Evolutionary conservation across 2,329 filamentous ascomycete species (phyloP), one percentile per base, ranked within the genome.

Genomic region (Rhynchosporium graminicola): DNA sequence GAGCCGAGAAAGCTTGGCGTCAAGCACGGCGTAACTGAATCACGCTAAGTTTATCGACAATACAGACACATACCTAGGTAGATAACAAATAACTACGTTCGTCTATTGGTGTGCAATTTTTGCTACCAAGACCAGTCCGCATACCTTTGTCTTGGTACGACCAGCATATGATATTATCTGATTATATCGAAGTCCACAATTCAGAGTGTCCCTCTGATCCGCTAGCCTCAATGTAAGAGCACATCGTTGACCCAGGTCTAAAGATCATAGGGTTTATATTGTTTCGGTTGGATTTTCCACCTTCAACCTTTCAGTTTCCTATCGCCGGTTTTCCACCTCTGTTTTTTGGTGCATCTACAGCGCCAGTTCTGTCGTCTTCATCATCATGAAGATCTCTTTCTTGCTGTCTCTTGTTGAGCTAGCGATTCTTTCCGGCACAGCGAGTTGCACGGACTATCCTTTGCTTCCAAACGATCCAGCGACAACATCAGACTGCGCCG

Each of bases 371-470:
- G 45, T 47, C 28, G 45, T 43, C 13, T 43, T 43, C 20, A 29
- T 47, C 45, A 47, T 47, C 45, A 47, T 47, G 45, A 47, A 47
- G 45, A 47, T 29, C 45, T 47, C 45, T 47, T 47, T 28, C n/a
- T 10, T 47, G 20, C 45, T 47, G 45, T 47, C 45, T 47, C 45
- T 47, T 47, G 45, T 47, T 47, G 45, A 47, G 45, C 45, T 47
- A 20, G 45, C 45, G 45, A 28, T 47, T 47, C 45, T 47, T 47
- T 28, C 45, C 20, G 20, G 45, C 45, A 47, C 20, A 29, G 45
- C 45, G 45, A 47, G 45, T 29, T 47, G 45, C 10, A 47, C 45
- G 6, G 20, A 47, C 45, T 47, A 47, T 47, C 45, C 45, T 29
- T 47, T 47, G 29, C 45, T 47, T 20, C 45, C 45, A 47, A 5